Percentiles rank a stretch among this genome's conserved stretches.
Evolutionary conservation across 352 stramenopile species (phyloP).

Genomic region (Pythium sp.): DNA sequence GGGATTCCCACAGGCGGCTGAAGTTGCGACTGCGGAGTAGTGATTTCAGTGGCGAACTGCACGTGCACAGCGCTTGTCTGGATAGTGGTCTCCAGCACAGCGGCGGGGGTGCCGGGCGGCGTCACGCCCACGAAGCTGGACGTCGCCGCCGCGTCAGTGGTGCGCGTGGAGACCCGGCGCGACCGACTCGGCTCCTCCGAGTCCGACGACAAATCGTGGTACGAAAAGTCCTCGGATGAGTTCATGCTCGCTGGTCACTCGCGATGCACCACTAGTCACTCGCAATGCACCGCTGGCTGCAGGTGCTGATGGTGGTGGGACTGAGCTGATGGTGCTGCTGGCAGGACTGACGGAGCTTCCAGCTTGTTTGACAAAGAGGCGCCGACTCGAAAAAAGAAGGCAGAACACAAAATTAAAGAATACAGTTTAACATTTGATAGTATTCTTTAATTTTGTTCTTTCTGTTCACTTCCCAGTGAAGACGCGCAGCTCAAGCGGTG

Average conservation of each 20-base stretch:
- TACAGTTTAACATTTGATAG: no score
- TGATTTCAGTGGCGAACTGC: neutral
- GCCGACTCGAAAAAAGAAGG: no score
- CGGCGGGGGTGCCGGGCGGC: conserved; percentile 1
- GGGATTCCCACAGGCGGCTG: neutral
- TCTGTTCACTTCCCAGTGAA: no score
- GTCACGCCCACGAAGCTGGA: conserved; percentile 17
- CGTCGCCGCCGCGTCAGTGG: neutral
- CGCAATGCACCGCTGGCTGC: neutral
- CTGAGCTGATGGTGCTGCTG: no score
- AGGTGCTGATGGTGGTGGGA: neutral
- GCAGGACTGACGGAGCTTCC: no score
- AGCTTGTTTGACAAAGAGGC: no score
- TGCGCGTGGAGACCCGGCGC: neutral
- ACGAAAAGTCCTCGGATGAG: conserved; percentile 12
- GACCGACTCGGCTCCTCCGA: neutral
- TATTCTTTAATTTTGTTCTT: no score
- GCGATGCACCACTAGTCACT: neutral
- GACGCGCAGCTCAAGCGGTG: no score
- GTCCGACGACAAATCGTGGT: conserved; percentile 9
- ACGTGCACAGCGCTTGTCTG: neutral
- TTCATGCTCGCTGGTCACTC: neutral
- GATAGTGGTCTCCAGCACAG: neutral
- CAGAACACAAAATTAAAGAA: no score
- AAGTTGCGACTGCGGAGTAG: neutral